Evolutionary conservation across 164 flowering plant species (phyloP).

Genomic region (Stephania yunnanensis): DNA sequence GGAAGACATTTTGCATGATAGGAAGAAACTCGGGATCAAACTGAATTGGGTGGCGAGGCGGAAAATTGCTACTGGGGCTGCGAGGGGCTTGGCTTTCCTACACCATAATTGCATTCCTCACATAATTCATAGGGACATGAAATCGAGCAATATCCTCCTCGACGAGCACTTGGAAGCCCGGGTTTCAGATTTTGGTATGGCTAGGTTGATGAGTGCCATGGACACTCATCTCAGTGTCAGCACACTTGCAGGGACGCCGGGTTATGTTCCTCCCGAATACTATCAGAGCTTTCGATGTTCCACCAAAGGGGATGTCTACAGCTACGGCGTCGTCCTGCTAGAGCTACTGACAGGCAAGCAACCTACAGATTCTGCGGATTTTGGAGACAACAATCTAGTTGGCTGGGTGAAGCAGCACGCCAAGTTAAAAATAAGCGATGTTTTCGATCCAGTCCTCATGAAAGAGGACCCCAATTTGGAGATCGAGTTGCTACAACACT

Average conservation of each 20-base stretch:
- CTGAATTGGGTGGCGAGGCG: conserved; percentile 78
- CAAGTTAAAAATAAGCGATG: conserved; percentile 59
- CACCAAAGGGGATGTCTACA: conserved; percentile 93
- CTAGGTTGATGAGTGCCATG: conserved; percentile 85
- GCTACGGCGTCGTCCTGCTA: conserved; percentile 90
- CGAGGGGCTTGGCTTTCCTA: conserved; percentile 83
- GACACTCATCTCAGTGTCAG: conserved; percentile 97
- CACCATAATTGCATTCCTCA: conserved; percentile 93
- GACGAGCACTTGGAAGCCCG: conserved; percentile 86
- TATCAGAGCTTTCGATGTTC: conserved; percentile 92
- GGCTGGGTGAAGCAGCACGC: conserved; percentile 98
- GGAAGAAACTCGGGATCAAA: conserved; percentile 56
- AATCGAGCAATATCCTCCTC: conserved; percentile 87
- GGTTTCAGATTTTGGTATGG: conserved; percentile 99
- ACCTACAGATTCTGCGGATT: conserved; percentile 87
- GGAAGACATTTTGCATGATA: conserved; percentile 84
- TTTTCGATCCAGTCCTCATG: conserved; percentile 69
- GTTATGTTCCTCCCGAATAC: conserved; percentile 97
- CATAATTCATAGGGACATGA: conserved; percentile 96
- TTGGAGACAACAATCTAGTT: conserved; percentile 92
- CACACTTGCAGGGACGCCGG: conserved; percentile 95
- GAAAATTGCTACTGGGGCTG: conserved; percentile 84
- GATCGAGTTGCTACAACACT: conserved; percentile 77
- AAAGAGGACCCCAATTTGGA: conserved; percentile 68
- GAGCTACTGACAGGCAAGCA: conserved; percentile 89